Percentiles rank a stretch among this genome's conserved stretches.
Evolutionary conservation across 2,329 filamentous ascomycete genomes (phyloP).

Genomic region (Scytalidium lignicola): DNA sequence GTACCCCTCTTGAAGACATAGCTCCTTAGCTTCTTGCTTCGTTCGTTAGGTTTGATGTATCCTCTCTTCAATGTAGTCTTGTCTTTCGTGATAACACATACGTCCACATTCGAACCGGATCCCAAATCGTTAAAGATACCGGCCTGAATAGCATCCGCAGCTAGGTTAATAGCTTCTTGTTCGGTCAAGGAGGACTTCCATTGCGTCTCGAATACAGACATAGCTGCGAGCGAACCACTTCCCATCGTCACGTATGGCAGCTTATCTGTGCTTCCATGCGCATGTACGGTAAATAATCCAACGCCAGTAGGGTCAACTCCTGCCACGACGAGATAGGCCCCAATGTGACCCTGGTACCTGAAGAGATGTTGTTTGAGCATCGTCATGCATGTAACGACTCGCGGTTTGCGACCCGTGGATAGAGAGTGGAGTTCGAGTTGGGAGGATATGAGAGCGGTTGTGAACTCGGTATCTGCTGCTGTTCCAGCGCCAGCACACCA

Average conservation of each 20-base stretch:
- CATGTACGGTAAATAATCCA: slow-evolving; percentile 96
- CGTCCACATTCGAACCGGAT: slow-evolving; percentile 94
- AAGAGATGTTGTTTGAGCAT: slow-evolving; percentile 99
- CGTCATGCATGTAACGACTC: slow-evolving; percentile 98
- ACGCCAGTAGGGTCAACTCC: slow-evolving; percentile 93
- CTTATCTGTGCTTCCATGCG: slow-evolving; percentile 97
- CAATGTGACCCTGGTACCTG: slow-evolving; percentile 95
- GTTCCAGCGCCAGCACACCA: slow-evolving; percentile 99
- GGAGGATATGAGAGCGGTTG: slow-evolving; percentile 95
- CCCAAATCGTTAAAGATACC: slow-evolving; percentile 99
- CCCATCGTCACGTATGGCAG: slow-evolving; percentile 99
- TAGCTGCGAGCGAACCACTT: slow-evolving; percentile 89
- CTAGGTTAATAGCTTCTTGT: slow-evolving; percentile 78
- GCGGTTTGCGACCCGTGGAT: slow-evolving; percentile 91
- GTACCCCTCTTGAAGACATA: slow-evolving; percentile 88
- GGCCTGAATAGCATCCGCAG: slow-evolving; percentile 82
- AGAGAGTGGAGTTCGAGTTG: slow-evolving; percentile 97
- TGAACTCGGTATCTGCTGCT: slow-evolving; percentile 98
- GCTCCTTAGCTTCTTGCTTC: slow-evolving; percentile 85
- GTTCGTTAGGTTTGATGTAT: slow-evolving; percentile 88
- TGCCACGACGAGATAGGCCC: slow-evolving; percentile 94
- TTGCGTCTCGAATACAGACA: slow-evolving; percentile 95
- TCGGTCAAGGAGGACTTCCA: slow-evolving; percentile 77
- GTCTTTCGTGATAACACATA: slow-evolving; percentile 89
- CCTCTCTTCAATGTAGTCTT: slow-evolving; percentile 93